These are phyloP conservation scores for Coniochaeta prunicola DNA, from an alignment of 2,329 filamentous ascomycete species.

Conservation along the genomic window DNA sequence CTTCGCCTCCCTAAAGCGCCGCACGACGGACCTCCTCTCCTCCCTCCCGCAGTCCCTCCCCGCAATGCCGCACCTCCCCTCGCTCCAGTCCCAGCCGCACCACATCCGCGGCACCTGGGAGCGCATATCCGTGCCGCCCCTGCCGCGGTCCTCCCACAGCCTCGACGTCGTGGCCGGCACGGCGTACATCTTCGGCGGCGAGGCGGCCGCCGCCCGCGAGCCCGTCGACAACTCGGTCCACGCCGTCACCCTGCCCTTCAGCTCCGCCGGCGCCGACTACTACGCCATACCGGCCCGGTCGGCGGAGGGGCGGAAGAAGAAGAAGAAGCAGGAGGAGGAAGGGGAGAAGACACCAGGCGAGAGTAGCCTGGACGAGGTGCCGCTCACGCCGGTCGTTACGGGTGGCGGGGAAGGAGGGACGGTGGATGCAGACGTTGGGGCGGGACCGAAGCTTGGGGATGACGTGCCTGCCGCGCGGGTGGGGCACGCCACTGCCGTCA, in stretches of 20 bases:
- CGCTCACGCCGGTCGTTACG: slow-evolving; percentile 21
- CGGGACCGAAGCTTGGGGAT: slow-evolving; percentile 9
- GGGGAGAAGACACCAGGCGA: neutral
- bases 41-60: slow-evolving; percentile 40
- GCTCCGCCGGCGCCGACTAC: slow-evolving; percentile 51
- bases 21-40: slow-evolving; percentile 44
- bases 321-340: slow-evolving; percentile 1
- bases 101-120: slow-evolving; percentile 53
- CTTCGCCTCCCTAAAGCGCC: slow-evolving; percentile 45
- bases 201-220: slow-evolving; percentile 48
- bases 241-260: slow-evolving; percentile 46
- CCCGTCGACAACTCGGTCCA: slow-evolving; percentile 69
- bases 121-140: slow-evolving; percentile 42
- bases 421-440: neutral
- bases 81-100: slow-evolving; percentile 3
- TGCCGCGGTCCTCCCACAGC: slow-evolving; percentile 69
- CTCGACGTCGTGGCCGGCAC: slow-evolving; percentile 51
- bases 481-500: slow-evolving; percentile 62
- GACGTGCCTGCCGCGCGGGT: slow-evolving; percentile 60
- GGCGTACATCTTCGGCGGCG: slow-evolving; percentile 69
- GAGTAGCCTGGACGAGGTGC: slow-evolving; percentile 21
- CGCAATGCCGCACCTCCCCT: slow-evolving; percentile 1
- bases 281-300: slow-evolving; percentile 43
- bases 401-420: slow-evolving; percentile 19
- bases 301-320: slow-evolving; percentile 12